Evolutionary conservation across 2,329 filamentous ascomycete genomes (phyloP), one percentile per base, ranked within the genome.

Genomic region (Botrytis porri): DNA sequence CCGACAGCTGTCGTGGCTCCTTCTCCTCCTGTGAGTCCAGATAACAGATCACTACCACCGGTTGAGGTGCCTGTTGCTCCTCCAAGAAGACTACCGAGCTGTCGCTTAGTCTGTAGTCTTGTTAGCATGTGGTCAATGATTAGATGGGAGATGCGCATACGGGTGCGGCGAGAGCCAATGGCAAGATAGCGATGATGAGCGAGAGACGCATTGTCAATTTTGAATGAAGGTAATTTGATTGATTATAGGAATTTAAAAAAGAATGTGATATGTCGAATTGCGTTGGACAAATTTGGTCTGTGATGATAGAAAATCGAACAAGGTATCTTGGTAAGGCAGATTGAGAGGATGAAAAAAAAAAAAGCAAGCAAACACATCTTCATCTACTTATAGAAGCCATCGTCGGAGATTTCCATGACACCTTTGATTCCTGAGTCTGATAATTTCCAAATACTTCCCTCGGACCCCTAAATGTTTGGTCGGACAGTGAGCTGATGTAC

Each of bases 141-240:
- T n/a, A 29, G 32, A 10, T 18, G 43, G 16, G 25, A 12, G 6
- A 25, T n/a, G 12, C 25, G 41, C 69, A 39, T 71, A 64, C 69
- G 3, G 59, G 69, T n/a, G 43, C 60, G 18, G 43, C 59, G 14
- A 71, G 43, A 39, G 59, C n/a, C 5, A 71, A 20, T 29, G 69
- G 69, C 0, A 64, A 45, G 18, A 71, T 25, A 22, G 43, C 43
- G 43, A 71, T 22, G 4, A 54, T n/a, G 57, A 71, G 5, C n/a
- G 69, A 64, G n/a, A 64, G 29, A 51, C 43, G 69, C 69, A 71
- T 71, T 29, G 29, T 62, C 25, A 25, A 32, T 29, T 51, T 14
- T 6, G 10, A 20, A 25, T 18, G 45, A 12, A 20, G 18, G 16
- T 35, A 54, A 4, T n/a, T 16, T 54, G 16, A 32, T 29, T 57